These are phyloP conservation scores for Agarophyton chilense DNA, from an alignment of 23 red algal genomes.

Conservation along the genomic window DNA sequence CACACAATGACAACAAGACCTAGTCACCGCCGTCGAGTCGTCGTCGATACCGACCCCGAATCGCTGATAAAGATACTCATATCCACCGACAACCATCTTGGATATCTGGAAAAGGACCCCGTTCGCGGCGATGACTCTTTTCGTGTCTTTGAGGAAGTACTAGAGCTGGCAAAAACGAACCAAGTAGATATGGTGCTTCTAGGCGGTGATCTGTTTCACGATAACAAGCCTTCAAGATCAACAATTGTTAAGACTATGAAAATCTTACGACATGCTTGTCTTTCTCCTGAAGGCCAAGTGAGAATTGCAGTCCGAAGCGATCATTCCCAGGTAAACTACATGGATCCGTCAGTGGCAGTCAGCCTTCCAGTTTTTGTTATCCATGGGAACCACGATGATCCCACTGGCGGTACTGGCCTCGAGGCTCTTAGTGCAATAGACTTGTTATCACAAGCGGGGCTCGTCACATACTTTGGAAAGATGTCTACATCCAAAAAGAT, in stretches of 20 bases:
- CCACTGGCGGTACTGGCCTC: constrained; percentile 62
- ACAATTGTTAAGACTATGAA: constrained; percentile 78
- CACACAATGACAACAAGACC: neutral
- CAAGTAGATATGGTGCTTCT: constrained; percentile 82
- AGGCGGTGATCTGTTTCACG: constrained; percentile 97
- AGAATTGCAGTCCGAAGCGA: constrained; percentile 42
- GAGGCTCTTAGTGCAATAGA: constrained; percentile 80
- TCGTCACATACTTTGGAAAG: constrained; percentile 92
- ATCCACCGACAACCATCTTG: constrained; percentile 98
- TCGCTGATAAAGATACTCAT: constrained; percentile 88
- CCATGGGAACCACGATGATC: constrained; percentile 99
- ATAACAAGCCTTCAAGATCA: constrained; percentile 87
- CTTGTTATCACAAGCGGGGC: constrained; percentile 63
- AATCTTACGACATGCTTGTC: constrained; percentile 36
- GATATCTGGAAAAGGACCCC: constrained; percentile 86
- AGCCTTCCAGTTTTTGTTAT: constrained; percentile 92
- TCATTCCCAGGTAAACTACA: constrained; percentile 72
- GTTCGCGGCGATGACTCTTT: constrained; percentile 93
- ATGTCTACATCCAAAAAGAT: constrained; percentile 66
- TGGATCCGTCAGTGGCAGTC: constrained; percentile 72
- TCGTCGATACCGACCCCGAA: neutral
- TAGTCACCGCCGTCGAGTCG: neutral
- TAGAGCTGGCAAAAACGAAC: constrained; percentile 69
- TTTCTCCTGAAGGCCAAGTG: constrained; percentile 53
- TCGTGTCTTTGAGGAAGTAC: constrained; percentile 90